Evolutionary conservation across 305 asterid genomes (phyloP).

Genomic region (Solanum hybrid): DNA sequence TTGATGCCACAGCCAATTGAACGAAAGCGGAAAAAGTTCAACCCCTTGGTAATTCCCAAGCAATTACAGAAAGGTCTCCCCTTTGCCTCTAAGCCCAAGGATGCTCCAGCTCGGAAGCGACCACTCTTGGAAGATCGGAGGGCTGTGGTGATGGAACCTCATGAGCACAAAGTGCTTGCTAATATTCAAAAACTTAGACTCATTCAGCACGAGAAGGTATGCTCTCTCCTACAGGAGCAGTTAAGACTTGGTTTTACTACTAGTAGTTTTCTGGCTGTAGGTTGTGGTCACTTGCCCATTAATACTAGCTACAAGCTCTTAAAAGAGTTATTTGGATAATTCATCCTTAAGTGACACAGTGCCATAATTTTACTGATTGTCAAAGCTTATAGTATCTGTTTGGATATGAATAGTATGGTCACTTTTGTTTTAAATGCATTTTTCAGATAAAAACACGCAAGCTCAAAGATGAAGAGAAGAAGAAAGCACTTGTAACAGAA

Average conservation of each 20-base stretch:
- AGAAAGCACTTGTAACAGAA: conserved; percentile 45
- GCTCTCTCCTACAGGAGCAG: not conserved
- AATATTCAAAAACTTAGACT: conserved; percentile 68
- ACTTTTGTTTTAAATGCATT: not conserved
- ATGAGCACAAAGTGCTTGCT: conserved; percentile 51
- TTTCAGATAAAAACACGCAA: conserved; percentile 56
- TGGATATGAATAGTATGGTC: not conserved
- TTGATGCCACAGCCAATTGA: conserved; percentile 54
- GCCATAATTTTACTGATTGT: not conserved
- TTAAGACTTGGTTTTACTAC: not conserved
- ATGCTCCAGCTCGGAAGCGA: conserved; percentile 35
- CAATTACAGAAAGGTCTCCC: conserved; percentile 62
- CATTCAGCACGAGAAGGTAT: conserved; percentile 65
- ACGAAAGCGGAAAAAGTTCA: conserved; percentile 78
- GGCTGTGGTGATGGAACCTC: conserved; percentile 87
- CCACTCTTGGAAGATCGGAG: conserved; percentile 39
- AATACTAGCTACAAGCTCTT: not conserved
- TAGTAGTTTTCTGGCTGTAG: not conserved
- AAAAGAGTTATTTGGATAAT: not conserved
- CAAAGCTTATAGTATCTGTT: not conserved
- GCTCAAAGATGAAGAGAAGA: conserved; percentile 46
- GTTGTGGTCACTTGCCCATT: not conserved
- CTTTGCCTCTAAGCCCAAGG: conserved; percentile 72
- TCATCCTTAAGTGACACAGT: not conserved
- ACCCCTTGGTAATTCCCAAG: conserved; percentile 77